Conservation (phyloP, 2,329 filamentous ascomycete species). For the Drechmeria coniospora region DNA sequence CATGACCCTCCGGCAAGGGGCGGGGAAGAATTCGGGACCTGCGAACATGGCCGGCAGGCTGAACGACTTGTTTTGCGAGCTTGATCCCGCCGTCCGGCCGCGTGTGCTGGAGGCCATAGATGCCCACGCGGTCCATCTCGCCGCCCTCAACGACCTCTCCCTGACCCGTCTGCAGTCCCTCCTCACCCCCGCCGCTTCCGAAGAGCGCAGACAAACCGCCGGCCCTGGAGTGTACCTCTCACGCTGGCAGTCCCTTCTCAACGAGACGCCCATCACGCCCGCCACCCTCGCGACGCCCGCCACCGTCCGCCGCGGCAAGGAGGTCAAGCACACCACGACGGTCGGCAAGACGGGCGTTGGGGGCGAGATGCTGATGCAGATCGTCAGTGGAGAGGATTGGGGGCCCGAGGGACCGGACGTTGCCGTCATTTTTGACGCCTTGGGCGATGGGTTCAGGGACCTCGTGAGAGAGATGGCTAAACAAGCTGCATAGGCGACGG, state of each 20-base stretch:
- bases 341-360: slow-evolving; percentile 27
- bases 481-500: too few relatives aligned
- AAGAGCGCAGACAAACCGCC: too few relatives aligned
- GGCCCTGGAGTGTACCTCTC: slow-evolving; percentile 60
- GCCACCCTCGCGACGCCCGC: slow-evolving; percentile 29
- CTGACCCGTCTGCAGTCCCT: slow-evolving; percentile 38
- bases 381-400: slow-evolving; percentile 8
- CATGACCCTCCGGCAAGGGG: slow-evolving; percentile 32
- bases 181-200: slow-evolving; percentile 23
- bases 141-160: slow-evolving; percentile 37
- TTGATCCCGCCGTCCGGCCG: slow-evolving; percentile 30
- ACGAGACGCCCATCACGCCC: slow-evolving; percentile 55
- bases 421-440: slow-evolving; percentile 13
- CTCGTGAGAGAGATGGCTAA: slow-evolving; percentile 26
- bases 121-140: slow-evolving; percentile 44
- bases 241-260: slow-evolving; percentile 56
- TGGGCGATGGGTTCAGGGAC: slow-evolving; percentile 24
- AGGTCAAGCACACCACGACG: slow-evolving; percentile 28
- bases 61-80: slow-evolving; percentile 23
- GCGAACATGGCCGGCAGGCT: slow-evolving; percentile 25
- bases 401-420: slow-evolving; percentile 15
- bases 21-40: slow-evolving; percentile 5
- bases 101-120: slow-evolving; percentile 38
- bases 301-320: slow-evolving; percentile 34
- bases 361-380: slow-evolving; percentile 7